Evolutionary conservation across 352 stramenopile genomes (phyloP), one percentile per base, ranked within the genome.

Genomic region (Phytophthora europaea): DNA sequence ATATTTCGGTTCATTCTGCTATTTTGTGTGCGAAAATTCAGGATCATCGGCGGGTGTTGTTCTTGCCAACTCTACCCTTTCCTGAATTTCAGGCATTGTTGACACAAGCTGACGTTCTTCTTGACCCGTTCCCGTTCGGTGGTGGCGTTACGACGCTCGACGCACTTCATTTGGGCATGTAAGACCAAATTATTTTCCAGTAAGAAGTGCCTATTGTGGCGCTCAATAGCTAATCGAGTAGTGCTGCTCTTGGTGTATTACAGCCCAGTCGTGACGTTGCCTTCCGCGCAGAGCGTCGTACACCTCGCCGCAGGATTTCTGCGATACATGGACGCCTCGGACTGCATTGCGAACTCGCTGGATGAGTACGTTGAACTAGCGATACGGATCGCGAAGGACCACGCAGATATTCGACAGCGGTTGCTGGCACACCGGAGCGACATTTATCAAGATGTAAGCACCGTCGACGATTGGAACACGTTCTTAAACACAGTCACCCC

Each of bases 111-210:
- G 89, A 95, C 63, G 89, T 97, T 22, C 67, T 94, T 9, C 69
- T 97, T 8, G 91, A 97, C 60, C 85, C 90, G 36, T 96, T 94
- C 48, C 89, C 90, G 28, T 97, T 96, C 34, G 91, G 90, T 28
- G 89, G 91, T 15, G 90, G 91, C 28, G 89, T 97, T 36, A 97
- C 90, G 5, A 92, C 85, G 8, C 82, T 97, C 31, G 91, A 97
- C 36, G 85, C 88, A 2, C 79, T 97, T 63, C 79, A 88, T 20
- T 82, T 93, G 54, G 89, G 89, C 65, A 85, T 89, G 79, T 92
- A 84, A 57, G 87, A 58, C 33, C 6, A 28, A 2, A n/a, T 59
- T 60, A 45, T 51, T 5, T 40, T 1, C 53, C 23, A 53, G 38
- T 16, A 18, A 45, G 13, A 8, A 45, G 5, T 45, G 38, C 5